Evolutionary conservation across 371 early-diverging fungal species (phyloP).

Genomic region (Conidiobolus incongruus): DNA sequence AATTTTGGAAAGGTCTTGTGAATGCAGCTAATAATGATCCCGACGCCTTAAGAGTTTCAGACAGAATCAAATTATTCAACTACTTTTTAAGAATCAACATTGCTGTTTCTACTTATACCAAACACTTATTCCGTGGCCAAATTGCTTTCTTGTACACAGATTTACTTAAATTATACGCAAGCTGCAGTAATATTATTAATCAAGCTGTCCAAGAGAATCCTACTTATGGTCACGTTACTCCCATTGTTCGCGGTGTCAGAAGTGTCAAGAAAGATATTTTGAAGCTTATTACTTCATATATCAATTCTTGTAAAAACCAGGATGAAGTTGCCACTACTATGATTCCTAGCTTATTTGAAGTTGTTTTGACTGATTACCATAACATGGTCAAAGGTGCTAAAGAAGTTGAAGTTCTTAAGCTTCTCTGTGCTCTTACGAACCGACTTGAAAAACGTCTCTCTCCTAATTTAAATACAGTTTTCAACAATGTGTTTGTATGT

Average conservation of each 20-base stretch:
- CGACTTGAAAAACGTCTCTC: constrained; percentile 35
- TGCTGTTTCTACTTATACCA: constrained; percentile 70
- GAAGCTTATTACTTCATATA: constrained; percentile 66
- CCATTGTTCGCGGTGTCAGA: constrained; percentile 72
- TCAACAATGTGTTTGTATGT: constrained; percentile 83
- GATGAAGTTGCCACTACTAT: constrained; percentile 45
- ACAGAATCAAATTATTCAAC: constrained; percentile 60
- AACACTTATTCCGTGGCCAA: constrained; percentile 65
- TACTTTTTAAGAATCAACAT: constrained; percentile 92
- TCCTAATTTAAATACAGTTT: constrained; percentile 16
- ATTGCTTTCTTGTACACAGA: constrained; percentile 72
- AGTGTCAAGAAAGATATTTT: constrained; percentile 90
- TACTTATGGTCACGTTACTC: constrained; percentile 40
- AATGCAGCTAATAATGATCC: constrained; percentile 55
- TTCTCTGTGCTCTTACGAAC: constrained; percentile 64
- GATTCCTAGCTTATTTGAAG: constrained; percentile 78
- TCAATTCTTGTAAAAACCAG: constrained; percentile 60
- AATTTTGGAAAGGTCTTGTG: constrained; percentile 44
- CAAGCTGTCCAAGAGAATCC: constrained; percentile 10
- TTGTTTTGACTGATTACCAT: constrained; percentile 72
- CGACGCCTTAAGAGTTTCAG: constrained; percentile 47
- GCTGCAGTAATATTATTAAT: constrained; percentile 65
- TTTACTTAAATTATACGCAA: constrained; percentile 70
- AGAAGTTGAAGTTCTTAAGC: constrained; percentile 84
- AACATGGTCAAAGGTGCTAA: constrained; percentile 64